Evolutionary conservation across 1,284 basidiomycete genomes (phyloP).

Genomic region (Leccinum subspadiceum): DNA sequence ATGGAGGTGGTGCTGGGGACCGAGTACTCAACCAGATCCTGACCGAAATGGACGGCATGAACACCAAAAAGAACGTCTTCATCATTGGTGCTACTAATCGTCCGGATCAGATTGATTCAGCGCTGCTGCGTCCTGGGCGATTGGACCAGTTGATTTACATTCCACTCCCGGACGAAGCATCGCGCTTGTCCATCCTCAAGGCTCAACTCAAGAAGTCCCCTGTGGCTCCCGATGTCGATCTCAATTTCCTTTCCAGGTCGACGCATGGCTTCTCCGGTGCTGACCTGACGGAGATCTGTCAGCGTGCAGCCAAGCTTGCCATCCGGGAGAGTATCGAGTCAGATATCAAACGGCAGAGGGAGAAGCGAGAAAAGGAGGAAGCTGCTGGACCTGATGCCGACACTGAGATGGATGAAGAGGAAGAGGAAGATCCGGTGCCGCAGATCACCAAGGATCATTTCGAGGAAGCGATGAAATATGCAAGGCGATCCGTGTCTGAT

Average conservation of each 20-base stretch:
- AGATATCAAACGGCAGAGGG: slow-evolving; percentile 81
- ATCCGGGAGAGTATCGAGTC: slow-evolving; percentile 95
- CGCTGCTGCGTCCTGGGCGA: slow-evolving; percentile 96
- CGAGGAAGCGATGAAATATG: slow-evolving; percentile 96
- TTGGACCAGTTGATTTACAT: slow-evolving; percentile 95
- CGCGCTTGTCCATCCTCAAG: slow-evolving; percentile 88
- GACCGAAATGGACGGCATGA: slow-evolving; percentile 99
- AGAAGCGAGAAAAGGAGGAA: slow-evolving; percentile 82
- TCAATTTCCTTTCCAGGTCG: slow-evolving; percentile 86
- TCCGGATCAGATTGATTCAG: slow-evolving; percentile 98
- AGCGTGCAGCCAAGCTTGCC: slow-evolving; percentile 95
- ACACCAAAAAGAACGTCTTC: slow-evolving; percentile 99
- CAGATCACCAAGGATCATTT: slow-evolving; percentile 94
- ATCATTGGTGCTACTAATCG: slow-evolving; percentile 99
- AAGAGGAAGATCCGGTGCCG: slow-evolving; percentile 93
- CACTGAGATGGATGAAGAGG: slow-evolving; percentile 76
- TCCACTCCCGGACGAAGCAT: slow-evolving; percentile 90
- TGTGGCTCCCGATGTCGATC: slow-evolving; percentile 82
- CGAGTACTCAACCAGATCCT: slow-evolving; percentile 97
- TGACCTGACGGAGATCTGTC: slow-evolving; percentile 98
- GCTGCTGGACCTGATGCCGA: slow-evolving; percentile 51
- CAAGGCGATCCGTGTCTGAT: slow-evolving; percentile 89
- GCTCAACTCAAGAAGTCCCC: slow-evolving; percentile 94
- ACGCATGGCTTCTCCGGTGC: slow-evolving; percentile 99
- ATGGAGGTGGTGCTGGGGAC: slow-evolving; percentile 94